phyloP scores from a whole-genome alignment of 169 alveolate species.

The Theileria annulata region DNA sequence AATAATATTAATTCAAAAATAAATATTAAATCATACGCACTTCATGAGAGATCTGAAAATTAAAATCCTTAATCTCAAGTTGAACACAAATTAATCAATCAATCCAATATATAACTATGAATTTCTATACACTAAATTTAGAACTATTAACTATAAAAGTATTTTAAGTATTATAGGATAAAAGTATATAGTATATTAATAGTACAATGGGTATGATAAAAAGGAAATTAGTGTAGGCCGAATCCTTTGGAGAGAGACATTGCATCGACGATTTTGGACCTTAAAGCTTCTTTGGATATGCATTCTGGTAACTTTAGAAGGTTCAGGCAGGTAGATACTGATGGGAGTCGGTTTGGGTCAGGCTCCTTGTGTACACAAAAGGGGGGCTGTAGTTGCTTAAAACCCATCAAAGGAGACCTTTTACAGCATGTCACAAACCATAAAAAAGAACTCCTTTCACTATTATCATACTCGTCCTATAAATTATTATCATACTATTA shows the following conservation, averaged over 20 bases:
- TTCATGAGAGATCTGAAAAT: no score
- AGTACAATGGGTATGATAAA: not conserved
- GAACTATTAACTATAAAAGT: no score
- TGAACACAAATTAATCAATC: no score
- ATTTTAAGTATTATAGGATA: no score
- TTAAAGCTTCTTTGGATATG: constrained; percentile 24
- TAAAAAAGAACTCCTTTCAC: constrained; percentile 86
- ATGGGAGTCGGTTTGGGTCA: constrained; percentile 89
- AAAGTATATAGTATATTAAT: no score
- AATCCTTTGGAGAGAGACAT: constrained; percentile 65
- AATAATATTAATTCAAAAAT: no score
- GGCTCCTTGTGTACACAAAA: constrained; percentile 89
- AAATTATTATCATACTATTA: not conserved
- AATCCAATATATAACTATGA: no score
- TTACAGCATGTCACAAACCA: constrained; percentile 95
- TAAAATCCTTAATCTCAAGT: no score
- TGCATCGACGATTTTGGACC: constrained; percentile 41
- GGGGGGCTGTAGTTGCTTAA: constrained; percentile 87
- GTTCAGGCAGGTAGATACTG: constrained; percentile 96
- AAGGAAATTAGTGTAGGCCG: constrained; percentile 26
- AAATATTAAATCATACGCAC: no score
- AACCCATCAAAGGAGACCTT: constrained; percentile 95
- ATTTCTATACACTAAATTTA: no score
- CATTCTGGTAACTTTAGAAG: constrained; percentile 93
- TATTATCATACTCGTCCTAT: constrained; percentile 69